Evolutionary conservation across 2,329 filamentous ascomycete genomes (phyloP).

Genomic region (Helicocarpus griseus): DNA sequence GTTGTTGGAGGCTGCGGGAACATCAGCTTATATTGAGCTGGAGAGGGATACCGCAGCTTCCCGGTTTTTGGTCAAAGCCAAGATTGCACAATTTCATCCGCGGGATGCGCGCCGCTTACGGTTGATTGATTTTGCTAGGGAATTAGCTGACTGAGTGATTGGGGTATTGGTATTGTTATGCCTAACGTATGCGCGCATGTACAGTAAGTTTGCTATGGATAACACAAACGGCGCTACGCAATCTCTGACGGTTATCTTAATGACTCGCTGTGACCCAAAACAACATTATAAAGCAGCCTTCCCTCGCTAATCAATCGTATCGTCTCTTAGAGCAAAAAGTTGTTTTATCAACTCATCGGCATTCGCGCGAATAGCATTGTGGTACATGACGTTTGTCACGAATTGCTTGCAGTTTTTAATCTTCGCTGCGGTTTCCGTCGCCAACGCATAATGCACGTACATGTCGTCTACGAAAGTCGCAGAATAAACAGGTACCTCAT

Average conservation of each 20-base stretch:
- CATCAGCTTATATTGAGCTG: conserved; percentile 39
- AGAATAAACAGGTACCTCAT: conserved; percentile 77
- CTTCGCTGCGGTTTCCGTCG: conserved; percentile 60
- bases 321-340: conserved; percentile 68
- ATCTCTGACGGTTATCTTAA: background rate
- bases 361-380: conserved; percentile 67
- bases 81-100: conserved; percentile 47
- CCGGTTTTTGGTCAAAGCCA: conserved; percentile 45
- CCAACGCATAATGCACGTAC: conserved; percentile 75
- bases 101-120: conserved; percentile 43
- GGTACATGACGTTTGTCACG: conserved; percentile 79
- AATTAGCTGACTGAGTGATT: conserved; percentile 8
- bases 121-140: conserved; percentile 42
- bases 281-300: no score
- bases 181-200: background rate
- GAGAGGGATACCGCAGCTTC: conserved; percentile 43
- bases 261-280: background rate
- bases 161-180: background rate
- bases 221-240: background rate
- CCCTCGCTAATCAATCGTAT: conserved; percentile 51
- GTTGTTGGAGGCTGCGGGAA: conserved; percentile 34
- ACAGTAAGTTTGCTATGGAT: background rate
- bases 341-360: conserved; percentile 67
- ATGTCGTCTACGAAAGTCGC: conserved; percentile 80
- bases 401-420: conserved; percentile 72